Base-by-base conservation (phyloP, 2,329 filamentous ascomycete species). In the Anthostomella pinea region DNA sequence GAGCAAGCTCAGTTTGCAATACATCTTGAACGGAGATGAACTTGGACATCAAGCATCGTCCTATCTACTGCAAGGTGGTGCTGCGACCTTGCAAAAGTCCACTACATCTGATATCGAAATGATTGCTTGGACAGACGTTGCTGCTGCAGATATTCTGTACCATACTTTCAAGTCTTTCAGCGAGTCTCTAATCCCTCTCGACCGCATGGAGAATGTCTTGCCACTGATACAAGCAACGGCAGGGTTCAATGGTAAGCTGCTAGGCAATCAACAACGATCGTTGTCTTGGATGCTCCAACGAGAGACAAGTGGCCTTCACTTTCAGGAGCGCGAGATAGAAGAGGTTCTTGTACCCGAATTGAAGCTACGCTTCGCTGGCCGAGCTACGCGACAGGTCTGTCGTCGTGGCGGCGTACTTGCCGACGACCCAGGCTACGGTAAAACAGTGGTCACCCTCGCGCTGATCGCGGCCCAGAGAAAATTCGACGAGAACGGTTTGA, bases 351-450 rank as follows among this genome's bases (percentile, higher is more conserved):
- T 62, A 3, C 41, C 52, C 0, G 49, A 53, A 3, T 47, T 65
- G 13, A 58, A 59, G 18, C 25, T 68, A 5, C 59, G 66, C 3
- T 39, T 67, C 1, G 17, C 55, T 3, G 65, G 57, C 6, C 42
- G 48, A 5, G 64, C 62, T 2, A 41, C 54, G 31, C 45, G 51
- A 3, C 40, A 43, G 5, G 51, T 57, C 16, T 41, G 35, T 6
- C 46, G 52, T 22, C 53, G 50, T 3, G 67, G 68, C 9, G 68
- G 67, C 18, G 56, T 70, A 7, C 50, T 68, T 6, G 67, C 66
- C 2, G 66, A 70, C 27, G 59, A 68, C 18, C 63, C 70, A 10
- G 68, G 68, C 11, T 70, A 63, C 34, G 67, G 68, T 2, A 71
- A 71, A 49, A 71, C 68, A 0, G 56, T 69, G 4, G 50, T 68